Conservation (phyloP, 2,329 filamentous ascomycete genomes). For the Neurospora sp. region DNA sequence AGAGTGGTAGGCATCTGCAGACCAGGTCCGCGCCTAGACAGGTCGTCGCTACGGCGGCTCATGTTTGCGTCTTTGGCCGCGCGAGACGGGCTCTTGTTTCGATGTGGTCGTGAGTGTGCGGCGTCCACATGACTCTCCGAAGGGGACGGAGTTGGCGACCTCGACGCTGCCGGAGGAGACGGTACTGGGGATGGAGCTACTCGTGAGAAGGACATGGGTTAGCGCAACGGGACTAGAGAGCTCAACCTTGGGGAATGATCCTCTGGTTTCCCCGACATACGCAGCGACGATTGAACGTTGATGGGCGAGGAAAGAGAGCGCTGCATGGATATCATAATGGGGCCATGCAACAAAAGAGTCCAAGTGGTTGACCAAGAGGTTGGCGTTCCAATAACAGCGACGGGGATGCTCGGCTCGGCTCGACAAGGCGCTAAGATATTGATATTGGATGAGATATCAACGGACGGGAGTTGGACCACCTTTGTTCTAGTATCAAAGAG, state of each 20-base stretch:
- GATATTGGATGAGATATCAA: neutral
- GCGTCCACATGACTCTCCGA: slow-evolving; percentile 38
- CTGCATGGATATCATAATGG: slow-evolving; percentile 53
- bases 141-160: slow-evolving; percentile 45
- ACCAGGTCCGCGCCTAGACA: slow-evolving; percentile 29
- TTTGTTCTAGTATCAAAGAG: neutral
- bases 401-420: slow-evolving; percentile 7
- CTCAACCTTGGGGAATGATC: slow-evolving; percentile 1
- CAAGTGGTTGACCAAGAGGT: slow-evolving; percentile 17
- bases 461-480: neutral
- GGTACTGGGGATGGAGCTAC: slow-evolving; percentile 38
- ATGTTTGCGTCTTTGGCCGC: slow-evolving; percentile 33
- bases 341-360: slow-evolving; percentile 29
- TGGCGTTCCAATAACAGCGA: slow-evolving; percentile 11
- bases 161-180: slow-evolving; percentile 36
- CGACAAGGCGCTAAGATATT: slow-evolving; percentile 1
- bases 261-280: slow-evolving; percentile 37
- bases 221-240: slow-evolving; percentile 16
- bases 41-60: slow-evolving; percentile 35
- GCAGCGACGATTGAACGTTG: slow-evolving; percentile 44
- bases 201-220: slow-evolving; percentile 9
- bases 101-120: slow-evolving; percentile 38
- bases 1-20: slow-evolving; percentile 27
- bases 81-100: slow-evolving; percentile 45
- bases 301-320: slow-evolving; percentile 53